Evolutionary conservation across 805 yeast species (phyloP), one percentile per base, ranked within the genome.

Genomic region (Gaillardinia entomophila): DNA sequence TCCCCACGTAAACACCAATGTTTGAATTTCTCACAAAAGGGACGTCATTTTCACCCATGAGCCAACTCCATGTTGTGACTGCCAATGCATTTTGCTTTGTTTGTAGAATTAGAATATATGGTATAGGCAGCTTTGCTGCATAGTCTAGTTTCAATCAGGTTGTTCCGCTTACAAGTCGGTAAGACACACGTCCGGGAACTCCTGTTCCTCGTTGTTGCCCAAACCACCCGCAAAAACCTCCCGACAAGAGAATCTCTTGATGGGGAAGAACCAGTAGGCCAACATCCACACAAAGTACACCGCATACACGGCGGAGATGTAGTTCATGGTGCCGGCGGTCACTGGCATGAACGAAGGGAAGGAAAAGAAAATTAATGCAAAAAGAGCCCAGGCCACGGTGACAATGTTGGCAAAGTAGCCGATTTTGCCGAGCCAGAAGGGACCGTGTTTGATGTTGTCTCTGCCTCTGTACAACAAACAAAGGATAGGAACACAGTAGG

Each of bases 111-210:
- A n/a, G n/a, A n/a, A n/a, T n/a, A n/a, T n/a, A n/a, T n/a, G n/a
- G n/a, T n/a, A n/a, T n/a, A n/a, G n/a, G n/a, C n/a, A n/a, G n/a
- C n/a, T n/a, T n/a, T n/a, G n/a, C n/a, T n/a, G n/a, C n/a, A n/a
- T n/a, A n/a, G n/a, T n/a, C n/a, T n/a, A n/a, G n/a, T n/a, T n/a
- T n/a, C n/a, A n/a, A n/a, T n/a, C n/a, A n/a, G n/a, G n/a, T n/a
- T n/a, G 11, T 13, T 26, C 19, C 24, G 12, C 23, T 19, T 46
- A 54, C 31, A 52, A 36, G 16, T 53, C 50, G 12, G 51, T 49
- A 36, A 59, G 46, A 42, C 71, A 65, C 32, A 66, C 69, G 30
- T 65, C 61, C 3, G 71, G 69, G 43, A 64, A 65, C 46, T 65
- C 72, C 37, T 51, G 56, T 46, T 65, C 72, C 32, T 61, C 67